Evolutionary conservation across 2,329 filamentous ascomycete species (phyloP), one percentile per base, ranked within the genome.

Genomic region (Aspergillus ochraceoroseus): DNA sequence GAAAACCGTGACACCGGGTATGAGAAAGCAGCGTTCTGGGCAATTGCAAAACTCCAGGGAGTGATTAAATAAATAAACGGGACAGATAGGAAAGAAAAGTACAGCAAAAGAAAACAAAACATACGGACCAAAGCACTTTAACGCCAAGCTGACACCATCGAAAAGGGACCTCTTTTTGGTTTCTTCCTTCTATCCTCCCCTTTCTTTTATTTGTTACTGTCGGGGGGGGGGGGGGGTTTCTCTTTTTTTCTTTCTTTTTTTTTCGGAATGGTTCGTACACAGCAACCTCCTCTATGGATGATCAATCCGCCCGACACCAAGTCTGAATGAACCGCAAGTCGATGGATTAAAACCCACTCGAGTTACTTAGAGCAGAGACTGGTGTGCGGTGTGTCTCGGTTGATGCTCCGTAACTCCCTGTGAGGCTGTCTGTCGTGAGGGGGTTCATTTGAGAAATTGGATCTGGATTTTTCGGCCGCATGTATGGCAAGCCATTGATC

Each of bases 401-500:
- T 35, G 49, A 33, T 43, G 40, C 7, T 13, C 31, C 43, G 48
- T 54, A 59, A 28, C 50, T 5, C 20, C 9, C 53, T 6, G 50
- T 22, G 19, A 55, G 28, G 12, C 42, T 27, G 28, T 59, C 54
- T 5, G 50, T 13, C 19, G 17, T 30, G 19, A 23, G 36, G 41
- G 20, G 43, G 22, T 27, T 25, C 8, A 34, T 25, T 19, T 27
- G 18, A 11, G 19, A 22, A 8, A 28, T 29, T 3, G 17, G 18
- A 28, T 29, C 25, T 13, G 40, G 17, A 14, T 29, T 53, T 29
- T 48, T 52, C n/a, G 59, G 52, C 15, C 61, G 65, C 7, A 55
- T 59, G 31, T 72, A 72, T 11, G 52, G 54, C 19, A 68, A 55
- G 2, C 68, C 69, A 28, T 58, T 71, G 19, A 70, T 55, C 5